Conservation (phyloP, 2,329 filamentous ascomycete species). For the Tolypocladium nubicola region DNA sequence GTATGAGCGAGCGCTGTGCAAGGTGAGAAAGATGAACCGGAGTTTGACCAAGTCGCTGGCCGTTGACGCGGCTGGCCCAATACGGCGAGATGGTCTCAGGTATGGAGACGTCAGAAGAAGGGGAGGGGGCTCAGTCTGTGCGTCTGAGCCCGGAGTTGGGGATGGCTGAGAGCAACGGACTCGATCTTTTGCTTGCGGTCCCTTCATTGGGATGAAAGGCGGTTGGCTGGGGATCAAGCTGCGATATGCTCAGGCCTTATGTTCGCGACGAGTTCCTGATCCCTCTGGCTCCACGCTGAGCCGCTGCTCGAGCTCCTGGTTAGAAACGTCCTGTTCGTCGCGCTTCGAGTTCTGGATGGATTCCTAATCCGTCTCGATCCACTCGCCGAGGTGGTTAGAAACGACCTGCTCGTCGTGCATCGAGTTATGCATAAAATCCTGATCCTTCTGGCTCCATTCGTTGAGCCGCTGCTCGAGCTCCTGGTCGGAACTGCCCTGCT, state of each 20-base stretch:
- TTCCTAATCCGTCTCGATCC: slow-evolving; percentile 22
- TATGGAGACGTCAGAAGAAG: neutral
- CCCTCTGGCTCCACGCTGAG: too few species aligned
- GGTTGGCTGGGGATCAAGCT: neutral
- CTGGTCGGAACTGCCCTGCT: slow-evolving; percentile 15
- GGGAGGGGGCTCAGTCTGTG: neutral
- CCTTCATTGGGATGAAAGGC: too few species aligned
- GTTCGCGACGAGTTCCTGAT: slow-evolving; percentile 5
- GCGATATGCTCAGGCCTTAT: neutral
- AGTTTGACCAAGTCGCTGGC: neutral
- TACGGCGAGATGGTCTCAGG: neutral
- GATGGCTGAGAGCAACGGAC: too few species aligned
- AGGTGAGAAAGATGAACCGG: neutral
- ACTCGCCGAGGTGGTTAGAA: slow-evolving; percentile 23
- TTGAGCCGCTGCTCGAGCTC: slow-evolving; percentile 28
- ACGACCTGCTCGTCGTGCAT: slow-evolving; percentile 12
- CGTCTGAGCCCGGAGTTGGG: too few species aligned
- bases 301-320: too few species aligned
- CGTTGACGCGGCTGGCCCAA: neutral
- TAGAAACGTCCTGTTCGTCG: neutral
- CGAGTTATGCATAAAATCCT: slow-evolving; percentile 16
- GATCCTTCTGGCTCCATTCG: slow-evolving; percentile 23
- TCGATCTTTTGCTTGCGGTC: too few species aligned
- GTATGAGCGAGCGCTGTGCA: neutral
- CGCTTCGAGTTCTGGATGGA: slow-evolving; percentile 17